phyloP scores from a whole-genome alignment of 75 land plant species.

The Adiantum capillusveneris region DNA sequence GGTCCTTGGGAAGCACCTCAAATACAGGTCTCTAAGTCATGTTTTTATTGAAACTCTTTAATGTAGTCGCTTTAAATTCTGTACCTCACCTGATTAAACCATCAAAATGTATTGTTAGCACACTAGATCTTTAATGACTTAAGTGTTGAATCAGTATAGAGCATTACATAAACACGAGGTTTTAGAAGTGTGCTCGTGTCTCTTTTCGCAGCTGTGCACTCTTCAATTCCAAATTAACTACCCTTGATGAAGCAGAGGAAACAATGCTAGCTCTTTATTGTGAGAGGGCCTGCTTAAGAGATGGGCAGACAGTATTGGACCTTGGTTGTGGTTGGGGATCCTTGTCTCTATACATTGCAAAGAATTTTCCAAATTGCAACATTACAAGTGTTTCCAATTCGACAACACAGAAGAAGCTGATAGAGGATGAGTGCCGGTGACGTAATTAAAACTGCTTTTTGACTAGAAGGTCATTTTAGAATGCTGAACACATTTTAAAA shows the following conservation, averaged over 20 bases:
- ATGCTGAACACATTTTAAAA: no score
- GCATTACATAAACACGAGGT: no score
- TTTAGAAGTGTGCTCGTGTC: background rate
- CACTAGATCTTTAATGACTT: no score
- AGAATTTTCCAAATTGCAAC: conserved; percentile 60
- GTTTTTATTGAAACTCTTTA: no score
- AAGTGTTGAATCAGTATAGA: no score
- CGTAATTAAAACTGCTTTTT: background rate
- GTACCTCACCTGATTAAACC: no score
- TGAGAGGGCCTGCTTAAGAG: conserved; percentile 70
- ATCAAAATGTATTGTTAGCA: no score
- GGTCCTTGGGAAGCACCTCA: conserved; percentile 75
- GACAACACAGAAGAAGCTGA: conserved; percentile 64
- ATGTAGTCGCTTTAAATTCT: background rate
- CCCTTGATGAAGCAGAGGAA: conserved; percentile 83
- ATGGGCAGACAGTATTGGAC: conserved; percentile 85
- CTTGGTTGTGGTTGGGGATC: conserved; percentile 99
- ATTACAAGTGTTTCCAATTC: conserved; percentile 90
- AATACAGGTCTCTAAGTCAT: conserved; percentile 66
- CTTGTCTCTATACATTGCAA: conserved; percentile 65
- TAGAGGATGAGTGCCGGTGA: conserved; percentile 71
- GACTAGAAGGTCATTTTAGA: background rate
- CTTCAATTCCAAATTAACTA: conserved; percentile 39
- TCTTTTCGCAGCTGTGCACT: conserved; percentile 54
- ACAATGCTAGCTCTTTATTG: conserved; percentile 85